Evolutionary conservation across 345 rosid species (phyloP).

Genomic region (Acer saccharum): DNA sequence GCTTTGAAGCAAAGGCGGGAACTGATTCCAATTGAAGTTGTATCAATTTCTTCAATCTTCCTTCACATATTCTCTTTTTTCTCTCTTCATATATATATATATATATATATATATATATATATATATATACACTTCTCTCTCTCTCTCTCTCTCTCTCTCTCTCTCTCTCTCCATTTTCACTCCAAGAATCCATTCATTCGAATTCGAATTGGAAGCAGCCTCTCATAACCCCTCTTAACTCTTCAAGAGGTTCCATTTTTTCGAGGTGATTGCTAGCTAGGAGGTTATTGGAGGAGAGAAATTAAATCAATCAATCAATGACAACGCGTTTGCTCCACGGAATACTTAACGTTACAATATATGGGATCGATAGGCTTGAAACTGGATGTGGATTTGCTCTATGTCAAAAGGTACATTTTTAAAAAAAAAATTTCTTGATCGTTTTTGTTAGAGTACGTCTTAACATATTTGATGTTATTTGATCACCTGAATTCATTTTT

Average conservation of each 20-base stretch:
- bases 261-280: too few relatives aligned
- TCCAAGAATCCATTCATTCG: neutral
- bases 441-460: too few relatives aligned
- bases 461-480: neutral
- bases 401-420: constrained; percentile 38
- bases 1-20: constrained; percentile 37
- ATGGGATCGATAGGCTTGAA: constrained; percentile 46
- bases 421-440: neutral
- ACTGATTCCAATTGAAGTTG: constrained; percentile 28
- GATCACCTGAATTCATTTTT: neutral
- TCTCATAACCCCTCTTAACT: neutral
- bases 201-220: neutral
- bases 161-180: constrained; percentile 19
- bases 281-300: constrained; percentile 5
- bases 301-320: constrained; percentile 10
- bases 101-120: too few relatives aligned
- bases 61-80: neutral
- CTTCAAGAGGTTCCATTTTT: neutral
- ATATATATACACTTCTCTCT: too few relatives aligned
- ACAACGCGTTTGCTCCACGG: constrained; percentile 59
- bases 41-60: neutral
- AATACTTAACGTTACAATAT: constrained; percentile 48
- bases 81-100: neutral
- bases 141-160: constrained; percentile 20
- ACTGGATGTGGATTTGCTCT: constrained; percentile 43